These are phyloP conservation scores for Coemansia sp. DNA, from an alignment of 192 early-diverging fungal genomes.

Conservation along the genomic window DNA sequence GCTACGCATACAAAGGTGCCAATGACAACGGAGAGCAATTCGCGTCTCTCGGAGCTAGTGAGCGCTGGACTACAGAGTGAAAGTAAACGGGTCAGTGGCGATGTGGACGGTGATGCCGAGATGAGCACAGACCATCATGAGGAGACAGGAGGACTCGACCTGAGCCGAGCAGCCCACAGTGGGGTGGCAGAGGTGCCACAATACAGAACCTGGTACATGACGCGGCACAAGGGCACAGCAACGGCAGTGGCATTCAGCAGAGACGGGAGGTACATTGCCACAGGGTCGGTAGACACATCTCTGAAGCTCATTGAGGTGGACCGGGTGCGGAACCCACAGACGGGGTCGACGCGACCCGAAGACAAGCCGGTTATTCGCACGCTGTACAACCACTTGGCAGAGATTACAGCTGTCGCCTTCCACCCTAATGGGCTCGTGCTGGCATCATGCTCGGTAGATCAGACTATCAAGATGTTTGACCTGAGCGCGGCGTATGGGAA, in stretches of 20 bases:
- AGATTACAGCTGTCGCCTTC: constrained; percentile 83
- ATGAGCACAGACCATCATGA: background rate
- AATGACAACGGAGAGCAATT: constrained; percentile 62
- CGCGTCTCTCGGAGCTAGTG: constrained; percentile 64
- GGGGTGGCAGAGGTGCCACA: constrained; percentile 44
- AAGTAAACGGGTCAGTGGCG: constrained; percentile 23
- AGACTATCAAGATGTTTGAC: constrained; percentile 87
- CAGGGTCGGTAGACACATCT: constrained; percentile 84
- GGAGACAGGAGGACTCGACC: constrained; percentile 27
- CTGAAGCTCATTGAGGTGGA: constrained; percentile 88
- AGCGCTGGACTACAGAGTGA: constrained; percentile 63
- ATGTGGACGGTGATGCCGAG: constrained; percentile 24
- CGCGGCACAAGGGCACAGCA: constrained; percentile 73
- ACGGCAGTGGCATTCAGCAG: constrained; percentile 65
- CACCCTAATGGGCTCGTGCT: constrained; percentile 92
- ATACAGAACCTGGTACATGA: constrained; percentile 69
- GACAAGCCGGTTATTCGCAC: constrained; percentile 89
- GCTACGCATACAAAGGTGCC: constrained; percentile 66
- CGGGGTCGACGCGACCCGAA: constrained; percentile 61
- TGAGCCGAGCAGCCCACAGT: constrained; percentile 17
- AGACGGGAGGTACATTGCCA: constrained; percentile 81
- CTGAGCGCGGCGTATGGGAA: constrained; percentile 79
- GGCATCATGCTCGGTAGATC: constrained; percentile 84
- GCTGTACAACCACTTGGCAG: constrained; percentile 81
- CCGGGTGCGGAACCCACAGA: constrained; percentile 65